phyloP scores from a whole-genome alignment of 176 grass and related monocot genomes.

The bread wheat (Triticum aestivum) region DNA sequence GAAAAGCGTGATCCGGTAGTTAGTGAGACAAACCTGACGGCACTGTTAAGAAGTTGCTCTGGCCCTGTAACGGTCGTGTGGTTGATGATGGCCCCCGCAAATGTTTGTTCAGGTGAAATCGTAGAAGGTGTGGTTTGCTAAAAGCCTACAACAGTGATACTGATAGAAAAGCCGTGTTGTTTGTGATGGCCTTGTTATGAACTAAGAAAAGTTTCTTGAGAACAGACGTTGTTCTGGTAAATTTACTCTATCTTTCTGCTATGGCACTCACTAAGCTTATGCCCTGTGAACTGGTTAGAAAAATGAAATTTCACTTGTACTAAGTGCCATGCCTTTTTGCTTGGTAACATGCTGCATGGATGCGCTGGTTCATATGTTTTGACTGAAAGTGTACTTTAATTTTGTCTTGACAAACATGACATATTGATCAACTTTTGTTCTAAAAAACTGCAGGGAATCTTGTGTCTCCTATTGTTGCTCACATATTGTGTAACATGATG shows the following conservation, averaged over 20 bases:
- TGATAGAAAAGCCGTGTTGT: neutral
- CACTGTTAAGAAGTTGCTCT: neutral
- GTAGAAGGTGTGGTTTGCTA: neutral
- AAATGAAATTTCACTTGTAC: neutral
- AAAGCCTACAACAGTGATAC: neutral
- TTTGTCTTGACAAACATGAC: slow-evolving; percentile 10
- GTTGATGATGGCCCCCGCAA: neutral
- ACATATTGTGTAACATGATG: slow-evolving; percentile 93
- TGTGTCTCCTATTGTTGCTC: slow-evolving; percentile 70
- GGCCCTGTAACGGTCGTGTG: neutral
- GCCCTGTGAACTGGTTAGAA: neutral
- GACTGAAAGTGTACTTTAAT: slow-evolving; percentile 12
- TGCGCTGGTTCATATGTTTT: slow-evolving; percentile 15
- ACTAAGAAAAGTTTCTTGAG: neutral
- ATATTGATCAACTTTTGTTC: slow-evolving; percentile 16
- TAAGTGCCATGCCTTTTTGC: neutral
- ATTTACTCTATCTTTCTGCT: neutral
- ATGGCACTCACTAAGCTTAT: neutral
- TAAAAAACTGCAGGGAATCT: slow-evolving; percentile 52
- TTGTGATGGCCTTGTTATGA: neutral
- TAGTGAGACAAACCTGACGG: neutral
- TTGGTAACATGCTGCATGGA: neutral
- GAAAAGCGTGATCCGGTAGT: neutral
- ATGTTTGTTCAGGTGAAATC: neutral
- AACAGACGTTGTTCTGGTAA: neutral